Base-by-base conservation (phyloP, 2,329 filamentous ascomycete genomes). In the Clonostachys sp. region DNA sequence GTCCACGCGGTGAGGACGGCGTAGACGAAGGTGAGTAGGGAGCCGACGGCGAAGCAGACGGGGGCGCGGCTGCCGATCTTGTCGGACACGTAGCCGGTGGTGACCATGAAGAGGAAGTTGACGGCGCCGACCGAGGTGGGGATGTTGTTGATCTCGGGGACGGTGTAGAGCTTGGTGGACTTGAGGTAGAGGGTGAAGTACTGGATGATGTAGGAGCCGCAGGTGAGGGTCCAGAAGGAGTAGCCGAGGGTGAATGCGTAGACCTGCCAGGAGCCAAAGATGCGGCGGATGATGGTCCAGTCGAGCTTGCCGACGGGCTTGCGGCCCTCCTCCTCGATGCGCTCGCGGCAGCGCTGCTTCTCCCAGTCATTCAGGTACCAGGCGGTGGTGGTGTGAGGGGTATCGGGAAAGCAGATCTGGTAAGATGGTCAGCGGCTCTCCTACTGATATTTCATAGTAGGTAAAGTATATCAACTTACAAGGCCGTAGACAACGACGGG, bases 301-400 rank as follows among this genome's bases (percentile, higher is more conserved):
- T 70, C 57, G 46, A 70, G 57, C 51, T 66, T 66, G 2, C 65
- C 64, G 3, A 56, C 51, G 4, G 67, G 67, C 43, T 58, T 61
- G 44, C 67, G 62, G 16, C 68, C 70, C 41, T 72, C 70, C 46
- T 82, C 77, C 53, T 86, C 77, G 59, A 92, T 91, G 52, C 87
- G 78, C 42, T 85, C 77, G 13, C 78, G 72, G 51, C 88, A 83
- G 38, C 84, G 76, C 48, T 80, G 72, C 20, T 77, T 75, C 62
- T 91, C 87, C 52, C 83, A 63, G 1, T 67, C 66, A 60, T 58
- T 70, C 18, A 74, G 57, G 43, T 67, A 75, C 48, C 66, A 71
- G 0, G 71, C 71, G 2, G 54, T 59, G 0, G 68, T 72, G 2
- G 59, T 68, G 46, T 70, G 58, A 1, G 72, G 71, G 0, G 68